phyloP scores from a whole-genome alignment of 2,329 filamentous ascomycete genomes.

The Botrytis paeoniae region DNA sequence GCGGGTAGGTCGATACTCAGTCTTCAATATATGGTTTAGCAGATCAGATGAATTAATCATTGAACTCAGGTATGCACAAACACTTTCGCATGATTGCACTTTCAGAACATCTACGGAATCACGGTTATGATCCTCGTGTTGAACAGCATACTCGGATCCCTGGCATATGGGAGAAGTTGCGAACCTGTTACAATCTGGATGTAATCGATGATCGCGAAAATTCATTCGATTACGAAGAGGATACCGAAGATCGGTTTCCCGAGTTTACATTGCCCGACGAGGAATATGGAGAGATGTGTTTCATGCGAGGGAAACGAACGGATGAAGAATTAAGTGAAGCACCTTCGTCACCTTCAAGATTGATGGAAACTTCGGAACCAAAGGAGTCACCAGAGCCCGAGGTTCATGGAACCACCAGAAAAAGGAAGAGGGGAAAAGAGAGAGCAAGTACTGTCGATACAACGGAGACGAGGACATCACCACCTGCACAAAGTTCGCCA shows the following conservation, averaged over 20 bases:
- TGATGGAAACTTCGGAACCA: conserved; percentile 30
- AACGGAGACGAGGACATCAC: conserved; percentile 46
- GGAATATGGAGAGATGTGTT: conserved; percentile 36
- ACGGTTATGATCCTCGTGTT: conserved; percentile 70
- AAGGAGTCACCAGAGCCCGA: conserved; percentile 19
- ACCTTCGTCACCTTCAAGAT: conserved; percentile 37
- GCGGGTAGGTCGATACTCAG: conserved; percentile 59
- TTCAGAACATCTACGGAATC: conserved; percentile 72
- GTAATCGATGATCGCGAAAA: conserved; percentile 82
- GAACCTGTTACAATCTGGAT: conserved; percentile 78
- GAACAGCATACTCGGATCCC: conserved; percentile 81
- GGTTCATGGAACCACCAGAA: conserved; percentile 16
- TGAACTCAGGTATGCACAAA: conserved; percentile 73
- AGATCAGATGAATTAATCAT: conserved; percentile 7
- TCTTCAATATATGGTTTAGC: not conserved
- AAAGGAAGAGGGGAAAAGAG: conserved; percentile 39
- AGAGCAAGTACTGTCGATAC: conserved; percentile 51
- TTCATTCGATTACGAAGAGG: conserved; percentile 44
- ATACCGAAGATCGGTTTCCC: conserved; percentile 58
- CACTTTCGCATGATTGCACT: conserved; percentile 91
- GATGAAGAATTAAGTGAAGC: conserved; percentile 34
- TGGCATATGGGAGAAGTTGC: conserved; percentile 87
- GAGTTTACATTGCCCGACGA: conserved; percentile 60
- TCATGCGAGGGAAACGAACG: conserved; percentile 31
- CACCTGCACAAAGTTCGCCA: conserved; percentile 39